These are phyloP conservation scores for Dissophora globulifera DNA, from an alignment of 192 early-diverging fungal species.

Conservation along the genomic window DNA sequence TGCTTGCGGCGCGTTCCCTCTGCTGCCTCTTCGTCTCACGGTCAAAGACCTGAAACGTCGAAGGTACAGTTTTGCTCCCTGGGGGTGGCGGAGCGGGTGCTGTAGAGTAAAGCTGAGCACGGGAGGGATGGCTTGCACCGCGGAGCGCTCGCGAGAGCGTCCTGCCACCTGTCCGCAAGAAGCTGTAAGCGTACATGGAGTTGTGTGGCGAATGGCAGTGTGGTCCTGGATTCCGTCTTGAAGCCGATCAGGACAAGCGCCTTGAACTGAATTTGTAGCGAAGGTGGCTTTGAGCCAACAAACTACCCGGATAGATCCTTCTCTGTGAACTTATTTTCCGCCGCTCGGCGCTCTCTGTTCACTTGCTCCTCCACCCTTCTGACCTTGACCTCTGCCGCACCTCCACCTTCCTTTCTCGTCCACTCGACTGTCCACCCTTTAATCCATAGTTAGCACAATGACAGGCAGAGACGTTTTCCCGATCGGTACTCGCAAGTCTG, in stretches of 20 bases:
- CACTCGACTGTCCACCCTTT: background rate
- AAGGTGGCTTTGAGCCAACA: too few species aligned
- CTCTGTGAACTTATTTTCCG: too few species aligned
- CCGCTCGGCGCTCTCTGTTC: too few species aligned
- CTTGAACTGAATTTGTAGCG: too few species aligned
- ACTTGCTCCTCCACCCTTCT: too few species aligned
- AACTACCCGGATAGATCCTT: too few species aligned
- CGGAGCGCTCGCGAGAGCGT: background rate
- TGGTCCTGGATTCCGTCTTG: too few species aligned
- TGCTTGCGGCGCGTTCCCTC: constrained; percentile 75
- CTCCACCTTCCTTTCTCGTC: too few species aligned
- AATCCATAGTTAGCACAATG: too few species aligned
- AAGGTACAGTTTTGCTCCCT: constrained; percentile 35
- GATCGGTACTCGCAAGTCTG: constrained; percentile 88
- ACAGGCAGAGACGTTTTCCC: constrained; percentile 30
- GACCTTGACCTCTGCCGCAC: too few species aligned
- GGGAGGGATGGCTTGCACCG: background rate
- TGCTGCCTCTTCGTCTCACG: constrained; percentile 80
- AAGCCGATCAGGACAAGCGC: background rate
- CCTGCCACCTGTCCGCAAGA: background rate
- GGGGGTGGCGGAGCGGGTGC: constrained; percentile 18
- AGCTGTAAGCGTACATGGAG: background rate
- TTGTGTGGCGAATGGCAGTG: background rate
- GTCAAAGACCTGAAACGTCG: constrained; percentile 80
- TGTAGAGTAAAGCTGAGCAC: constrained; percentile 25